Conservation (phyloP, 2,329 filamentous ascomycete genomes). For the Fusarium illudens region DNA sequence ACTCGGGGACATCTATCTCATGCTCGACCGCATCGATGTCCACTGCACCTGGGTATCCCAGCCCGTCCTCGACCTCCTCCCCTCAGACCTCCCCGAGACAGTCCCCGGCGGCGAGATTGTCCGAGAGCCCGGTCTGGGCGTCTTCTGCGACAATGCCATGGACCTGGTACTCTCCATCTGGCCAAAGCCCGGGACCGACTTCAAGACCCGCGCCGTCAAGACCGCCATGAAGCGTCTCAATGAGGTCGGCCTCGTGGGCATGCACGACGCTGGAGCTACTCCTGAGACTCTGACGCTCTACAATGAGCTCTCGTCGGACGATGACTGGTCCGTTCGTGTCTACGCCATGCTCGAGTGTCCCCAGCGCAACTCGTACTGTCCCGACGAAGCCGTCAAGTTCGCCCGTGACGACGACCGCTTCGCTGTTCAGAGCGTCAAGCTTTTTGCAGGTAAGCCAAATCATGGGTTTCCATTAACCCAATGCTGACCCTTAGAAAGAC, state of each 20-base stretch:
- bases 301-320: constrained; percentile 55
- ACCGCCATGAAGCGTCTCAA: constrained; percentile 71
- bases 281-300: constrained; percentile 64
- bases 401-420: constrained; percentile 59
- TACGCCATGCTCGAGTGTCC: constrained; percentile 75
- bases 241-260: constrained; percentile 71
- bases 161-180: constrained; percentile 65
- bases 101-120: constrained; percentile 72
- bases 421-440: constrained; percentile 69
- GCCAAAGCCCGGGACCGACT: constrained; percentile 63
- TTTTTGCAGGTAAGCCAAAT: constrained; percentile 66
- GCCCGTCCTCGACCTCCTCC: constrained; percentile 68
- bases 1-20: constrained; percentile 67
- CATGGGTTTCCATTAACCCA: background rate
- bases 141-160: constrained; percentile 80
- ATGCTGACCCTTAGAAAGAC: constrained; percentile 52
- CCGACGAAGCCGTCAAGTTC: constrained; percentile 56
- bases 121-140: constrained; percentile 67
- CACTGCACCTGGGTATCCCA: constrained; percentile 76
- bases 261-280: constrained; percentile 72
- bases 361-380: constrained; percentile 71
- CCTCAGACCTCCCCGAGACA: constrained; percentile 58
- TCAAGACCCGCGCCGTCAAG: constrained; percentile 63
- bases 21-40: constrained; percentile 75
- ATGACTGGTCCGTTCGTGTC: constrained; percentile 69